phyloP scores from a whole-genome alignment of 2,329 filamentous ascomycete genomes.

The Tricladium varicosporioides region DNA sequence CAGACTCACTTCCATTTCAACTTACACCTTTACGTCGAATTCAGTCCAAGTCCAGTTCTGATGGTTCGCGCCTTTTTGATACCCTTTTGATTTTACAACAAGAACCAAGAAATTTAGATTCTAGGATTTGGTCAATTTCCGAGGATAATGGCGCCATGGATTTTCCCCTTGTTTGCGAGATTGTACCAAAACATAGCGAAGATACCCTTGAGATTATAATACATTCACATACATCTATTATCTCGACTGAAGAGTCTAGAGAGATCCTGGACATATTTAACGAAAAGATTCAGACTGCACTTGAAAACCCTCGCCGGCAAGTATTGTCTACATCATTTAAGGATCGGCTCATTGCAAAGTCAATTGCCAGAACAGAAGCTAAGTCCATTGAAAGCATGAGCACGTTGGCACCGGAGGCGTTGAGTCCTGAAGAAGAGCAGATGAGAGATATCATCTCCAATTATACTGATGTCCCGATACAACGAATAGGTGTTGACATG shows the following conservation, averaged over 20 bases:
- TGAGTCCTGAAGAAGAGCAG: slow-evolving; percentile 38
- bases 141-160: slow-evolving; percentile 66
- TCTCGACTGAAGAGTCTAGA: slow-evolving; percentile 21
- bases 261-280: slow-evolving; percentile 25
- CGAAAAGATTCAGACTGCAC: slow-evolving; percentile 19
- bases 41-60: slow-evolving; percentile 49
- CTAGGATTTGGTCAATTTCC: slow-evolving; percentile 53
- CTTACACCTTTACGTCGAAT: slow-evolving; percentile 73
- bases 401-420: background rate
- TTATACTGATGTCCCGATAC: slow-evolving; percentile 51
- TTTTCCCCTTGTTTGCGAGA: slow-evolving; percentile 74
- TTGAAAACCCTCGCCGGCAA: slow-evolving; percentile 30
- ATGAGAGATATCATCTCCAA: slow-evolving; percentile 42
- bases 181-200: slow-evolving; percentile 53
- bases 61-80: slow-evolving; percentile 67
- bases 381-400: background rate
- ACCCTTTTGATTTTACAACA: slow-evolving; percentile 78
- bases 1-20: slow-evolving; percentile 64
- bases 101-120: slow-evolving; percentile 53
- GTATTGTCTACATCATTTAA: slow-evolving; percentile 24
- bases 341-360: slow-evolving; percentile 20
- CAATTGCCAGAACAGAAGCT: background rate
- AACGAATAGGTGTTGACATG: slow-evolving; percentile 55
- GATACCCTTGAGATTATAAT: slow-evolving; percentile 58
- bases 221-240: slow-evolving; percentile 55